Evolutionary conservation across 2,329 filamentous ascomycete genomes (phyloP), one percentile per base, ranked within the genome.

Genomic region (Fusarium papillatum): DNA sequence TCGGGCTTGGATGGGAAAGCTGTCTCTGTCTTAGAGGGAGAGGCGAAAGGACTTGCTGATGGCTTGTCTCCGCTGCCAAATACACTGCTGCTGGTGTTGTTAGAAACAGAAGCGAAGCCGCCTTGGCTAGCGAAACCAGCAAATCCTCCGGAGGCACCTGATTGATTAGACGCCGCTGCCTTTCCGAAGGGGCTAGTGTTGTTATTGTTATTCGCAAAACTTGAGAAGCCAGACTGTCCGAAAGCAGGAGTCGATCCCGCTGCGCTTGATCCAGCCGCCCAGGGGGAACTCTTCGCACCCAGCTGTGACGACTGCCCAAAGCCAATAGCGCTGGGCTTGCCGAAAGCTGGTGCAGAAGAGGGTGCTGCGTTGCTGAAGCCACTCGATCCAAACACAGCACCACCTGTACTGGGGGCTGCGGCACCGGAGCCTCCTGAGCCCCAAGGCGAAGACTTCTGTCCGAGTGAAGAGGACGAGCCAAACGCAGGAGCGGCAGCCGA

Each of bases 361-460:
- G 86, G 74, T 36, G 83, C 73, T 17, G 83, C 78, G 48, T 78
- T 82, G 19, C 85, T 86, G 73, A 90, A 89, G n/a, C 81, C 76
- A 67, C 82, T 85, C 13, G 86, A 84, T 11, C 88, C 88, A 78
- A 89, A 89, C 4, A 84, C 75, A 38, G 85, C 77, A 8, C 82
- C 84, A 24, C 82, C 82, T 0, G 82, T 80, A 39, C 75, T 82
- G 14, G 85, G 46, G 8, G 81, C 72, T 16, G 81, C 72, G 5
- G 81, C 74, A 10, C 83, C 71, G 41, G 85, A 69, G 19, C 83
- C 50, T 39, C 82, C 74, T 5, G 82, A 72, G 16, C 83, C 86
- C 90, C 90, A 92, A 0, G 87, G 87, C 2, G 89, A 92, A 39
- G 85, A 68, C 59, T 85, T 88, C 29, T 88, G 82, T 22, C 90